Conservation (phyloP, 352 stramenopile genomes). For the Proteromonas lacertae region DNA sequence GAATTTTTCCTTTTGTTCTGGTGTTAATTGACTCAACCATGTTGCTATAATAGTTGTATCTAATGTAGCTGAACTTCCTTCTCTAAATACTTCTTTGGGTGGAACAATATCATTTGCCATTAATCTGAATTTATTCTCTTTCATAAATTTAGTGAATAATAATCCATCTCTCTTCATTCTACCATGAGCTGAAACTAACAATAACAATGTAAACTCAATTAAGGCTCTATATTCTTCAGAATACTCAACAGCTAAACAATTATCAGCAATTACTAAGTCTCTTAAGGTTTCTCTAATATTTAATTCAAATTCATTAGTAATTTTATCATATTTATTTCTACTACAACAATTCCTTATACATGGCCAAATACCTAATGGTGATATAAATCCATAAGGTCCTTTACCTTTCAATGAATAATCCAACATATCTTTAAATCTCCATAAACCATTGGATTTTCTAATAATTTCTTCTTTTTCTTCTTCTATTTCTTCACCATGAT, state of each 20-base stretch:
- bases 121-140: constrained; percentile 63
- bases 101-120: constrained; percentile 29
- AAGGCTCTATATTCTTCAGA: constrained; percentile 46
- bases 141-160: constrained; percentile 56
- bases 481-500: too few relatives aligned
- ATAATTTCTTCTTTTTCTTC: too few relatives aligned
- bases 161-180: constrained; percentile 30
- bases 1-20: constrained; percentile 39
- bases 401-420: background rate
- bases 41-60: constrained; percentile 45
- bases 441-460: constrained; percentile 1
- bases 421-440: constrained; percentile 23
- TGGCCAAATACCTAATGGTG: background rate
- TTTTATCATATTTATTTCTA: background rate
- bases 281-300: background rate
- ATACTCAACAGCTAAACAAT: constrained; percentile 6
- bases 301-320: background rate
- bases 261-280: background rate
- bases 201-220: constrained; percentile 49
- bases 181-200: constrained; percentile 40
- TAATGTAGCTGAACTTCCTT: constrained; percentile 36
- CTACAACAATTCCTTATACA: background rate
- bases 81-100: constrained; percentile 9
- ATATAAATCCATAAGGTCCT: background rate
- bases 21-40: constrained; percentile 38